phyloP scores from a whole-genome alignment of 2,329 filamentous ascomycete genomes.

The Fusarium secorum region DNA sequence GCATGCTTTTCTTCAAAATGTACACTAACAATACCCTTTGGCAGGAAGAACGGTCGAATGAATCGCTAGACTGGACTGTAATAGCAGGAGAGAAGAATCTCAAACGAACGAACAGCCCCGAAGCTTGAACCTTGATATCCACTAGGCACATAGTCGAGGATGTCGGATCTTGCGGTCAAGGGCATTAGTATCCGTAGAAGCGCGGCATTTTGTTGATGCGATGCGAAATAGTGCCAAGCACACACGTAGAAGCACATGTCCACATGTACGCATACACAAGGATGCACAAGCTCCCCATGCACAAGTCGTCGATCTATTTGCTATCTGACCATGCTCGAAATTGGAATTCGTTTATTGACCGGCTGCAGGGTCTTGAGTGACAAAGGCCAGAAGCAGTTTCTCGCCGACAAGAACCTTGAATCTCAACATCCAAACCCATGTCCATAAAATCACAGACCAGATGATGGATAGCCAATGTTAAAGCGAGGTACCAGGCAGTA shows the following conservation, averaged over 20 bases:
- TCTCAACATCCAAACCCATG: slow-evolving; percentile 32
- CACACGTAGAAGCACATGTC: background rate
- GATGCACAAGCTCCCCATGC: slow-evolving; percentile 12
- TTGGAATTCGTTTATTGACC: slow-evolving; percentile 14
- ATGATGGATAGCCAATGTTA: slow-evolving; percentile 17
- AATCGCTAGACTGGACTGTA: slow-evolving; percentile 11
- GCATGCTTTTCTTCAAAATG: slow-evolving; percentile 17
- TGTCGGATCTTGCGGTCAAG: slow-evolving; percentile 23
- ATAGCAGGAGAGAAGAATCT: background rate
- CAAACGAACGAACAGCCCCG: background rate
- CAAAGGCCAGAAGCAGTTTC: slow-evolving; percentile 21
- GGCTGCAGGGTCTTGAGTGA: slow-evolving; percentile 19
- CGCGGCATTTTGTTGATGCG: slow-evolving; percentile 21
- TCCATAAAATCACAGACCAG: slow-evolving; percentile 27
- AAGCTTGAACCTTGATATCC: slow-evolving; percentile 2
- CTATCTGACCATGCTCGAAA: slow-evolving; percentile 8
- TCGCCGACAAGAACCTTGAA: slow-evolving; percentile 29
- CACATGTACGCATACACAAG: background rate
- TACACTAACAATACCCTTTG: slow-evolving; percentile 1
- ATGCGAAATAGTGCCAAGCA: slow-evolving; percentile 14
- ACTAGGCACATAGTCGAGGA: background rate
- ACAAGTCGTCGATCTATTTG: slow-evolving; percentile 27
- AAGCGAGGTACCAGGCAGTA: slow-evolving; percentile 23
- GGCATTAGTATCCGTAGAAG: slow-evolving; percentile 10
- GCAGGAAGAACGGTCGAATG: slow-evolving; percentile 15